phyloP scores from a whole-genome alignment of 1,284 basidiomycete genomes.

The Phellopilus nigrolimitatus region DNA sequence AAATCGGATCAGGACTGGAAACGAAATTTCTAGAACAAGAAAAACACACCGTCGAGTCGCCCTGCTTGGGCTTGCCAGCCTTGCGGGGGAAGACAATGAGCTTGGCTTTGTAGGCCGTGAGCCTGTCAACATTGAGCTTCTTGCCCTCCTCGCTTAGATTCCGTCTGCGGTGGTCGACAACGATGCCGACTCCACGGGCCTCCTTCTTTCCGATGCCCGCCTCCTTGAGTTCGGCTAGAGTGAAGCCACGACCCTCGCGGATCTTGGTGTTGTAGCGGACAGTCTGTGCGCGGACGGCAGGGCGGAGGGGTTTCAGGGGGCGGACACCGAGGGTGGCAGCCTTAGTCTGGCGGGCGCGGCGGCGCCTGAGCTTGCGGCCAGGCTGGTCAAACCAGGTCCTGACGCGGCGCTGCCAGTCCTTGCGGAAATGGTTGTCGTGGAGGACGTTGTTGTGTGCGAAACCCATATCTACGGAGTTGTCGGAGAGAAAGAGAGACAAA shows the following conservation, averaged over 20 bases:
- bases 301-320: constrained; percentile 89
- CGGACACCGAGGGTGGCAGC: constrained; percentile 90
- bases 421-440: constrained; percentile 95
- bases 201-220: constrained; percentile 95
- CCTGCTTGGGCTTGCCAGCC: constrained; percentile 92
- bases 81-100: constrained; percentile 95
- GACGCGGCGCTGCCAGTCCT: constrained; percentile 96
- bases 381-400: constrained; percentile 99
- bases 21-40: neutral
- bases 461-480: constrained; percentile 49
- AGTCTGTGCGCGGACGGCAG: constrained; percentile 95
- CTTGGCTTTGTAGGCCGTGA: constrained; percentile 89
- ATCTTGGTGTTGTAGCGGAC: constrained; percentile 99
- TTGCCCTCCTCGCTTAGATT: constrained; percentile 98
- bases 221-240: constrained; percentile 91
- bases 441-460: constrained; percentile 85
- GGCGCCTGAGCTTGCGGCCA: constrained; percentile 95
- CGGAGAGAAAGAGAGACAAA: constrained; percentile 3
- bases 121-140: constrained; percentile 90
- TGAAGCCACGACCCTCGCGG: constrained; percentile 97
- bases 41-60: constrained; percentile 80
- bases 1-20: neutral
- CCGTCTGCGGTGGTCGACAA: constrained; percentile 96
- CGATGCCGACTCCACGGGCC: constrained; percentile 90
- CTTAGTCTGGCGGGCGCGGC: constrained; percentile 90